A percentile compares a stretch with the other conserved stretches of the same genome.
Conservation (phyloP, 2,329 filamentous ascomycete genomes). For the Grosmannia clavigera region DNA sequence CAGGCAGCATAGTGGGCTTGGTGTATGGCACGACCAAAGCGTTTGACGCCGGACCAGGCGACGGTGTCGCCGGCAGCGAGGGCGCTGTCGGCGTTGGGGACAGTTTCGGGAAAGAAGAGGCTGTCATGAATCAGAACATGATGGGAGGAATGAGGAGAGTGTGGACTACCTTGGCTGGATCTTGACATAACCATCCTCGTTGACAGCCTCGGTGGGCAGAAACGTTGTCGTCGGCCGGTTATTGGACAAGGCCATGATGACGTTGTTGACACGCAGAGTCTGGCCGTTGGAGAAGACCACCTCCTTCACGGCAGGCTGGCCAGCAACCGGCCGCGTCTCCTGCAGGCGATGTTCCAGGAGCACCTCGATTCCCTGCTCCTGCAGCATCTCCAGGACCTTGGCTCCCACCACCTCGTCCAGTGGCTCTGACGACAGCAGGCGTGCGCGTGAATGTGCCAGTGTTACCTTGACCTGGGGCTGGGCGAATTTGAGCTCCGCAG, state of each 20-base stretch:
- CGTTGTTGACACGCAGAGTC: slow-evolving; percentile 46
- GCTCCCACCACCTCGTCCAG: slow-evolving; percentile 60
- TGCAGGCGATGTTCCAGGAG: slow-evolving; percentile 48
- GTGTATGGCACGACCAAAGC: slow-evolving; percentile 64
- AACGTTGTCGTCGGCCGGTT: slow-evolving; percentile 50
- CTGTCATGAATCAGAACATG: slow-evolving; percentile 19
- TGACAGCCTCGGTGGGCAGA: slow-evolving; percentile 45
- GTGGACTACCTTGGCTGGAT: slow-evolving; percentile 37
- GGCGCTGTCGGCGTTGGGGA: slow-evolving; percentile 47
- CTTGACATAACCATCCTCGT: slow-evolving; percentile 53
- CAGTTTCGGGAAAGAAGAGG: slow-evolving; percentile 38
- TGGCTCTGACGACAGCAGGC: slow-evolving; percentile 60
- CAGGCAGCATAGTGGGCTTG: slow-evolving; percentile 53
- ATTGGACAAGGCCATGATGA: slow-evolving; percentile 58
- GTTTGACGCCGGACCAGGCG: slow-evolving; percentile 67
- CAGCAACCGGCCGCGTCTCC: slow-evolving; percentile 31
- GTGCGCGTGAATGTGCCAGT: slow-evolving; percentile 59
- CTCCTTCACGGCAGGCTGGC: slow-evolving; percentile 24
- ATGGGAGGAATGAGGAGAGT: not conserved
- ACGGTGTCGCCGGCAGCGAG: slow-evolving; percentile 60
- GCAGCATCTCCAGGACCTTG: slow-evolving; percentile 42
- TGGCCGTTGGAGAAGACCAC: slow-evolving; percentile 49
- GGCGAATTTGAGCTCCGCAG: slow-evolving; percentile 59
- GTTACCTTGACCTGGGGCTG: slow-evolving; percentile 55
- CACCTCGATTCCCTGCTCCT: slow-evolving; percentile 51